phyloP scores from a whole-genome alignment of 768 basidiomycete genomes.

The Russula virescens region DNA sequence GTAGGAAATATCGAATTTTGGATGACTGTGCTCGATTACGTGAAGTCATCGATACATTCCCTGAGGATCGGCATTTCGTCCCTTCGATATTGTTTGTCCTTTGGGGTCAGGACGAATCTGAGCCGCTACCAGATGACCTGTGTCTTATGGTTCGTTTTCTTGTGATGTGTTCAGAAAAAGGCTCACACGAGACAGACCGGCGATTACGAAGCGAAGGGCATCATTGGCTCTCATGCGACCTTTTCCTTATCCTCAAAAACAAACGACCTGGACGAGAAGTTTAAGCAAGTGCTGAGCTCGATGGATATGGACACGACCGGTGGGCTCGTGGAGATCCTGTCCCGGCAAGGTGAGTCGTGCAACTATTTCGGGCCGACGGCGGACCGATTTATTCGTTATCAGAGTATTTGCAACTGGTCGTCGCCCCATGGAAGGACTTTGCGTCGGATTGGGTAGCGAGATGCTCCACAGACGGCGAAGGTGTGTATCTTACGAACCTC shows the following conservation, averaged over 20 bases:
- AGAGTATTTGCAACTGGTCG: constrained; percentile 14
- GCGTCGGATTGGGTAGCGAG: constrained; percentile 20
- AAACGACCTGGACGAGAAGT: constrained; percentile 53
- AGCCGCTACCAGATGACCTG: constrained; percentile 43
- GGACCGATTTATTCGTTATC: neutral
- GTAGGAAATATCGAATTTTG: constrained; percentile 62
- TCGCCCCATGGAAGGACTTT: constrained; percentile 17
- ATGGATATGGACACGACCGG: constrained; percentile 54
- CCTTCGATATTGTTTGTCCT: constrained; percentile 57
- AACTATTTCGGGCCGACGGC: neutral
- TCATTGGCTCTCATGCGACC: constrained; percentile 38
- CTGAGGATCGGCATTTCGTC: constrained; percentile 49
- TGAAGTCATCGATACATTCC: constrained; percentile 52
- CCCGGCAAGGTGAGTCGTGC: constrained; percentile 39
- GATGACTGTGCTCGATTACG: constrained; percentile 70
- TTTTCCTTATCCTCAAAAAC: constrained; percentile 47
- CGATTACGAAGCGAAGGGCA: constrained; percentile 42
- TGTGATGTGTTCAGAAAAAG: neutral
- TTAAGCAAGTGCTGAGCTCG: constrained; percentile 38
- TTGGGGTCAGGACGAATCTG: constrained; percentile 48
- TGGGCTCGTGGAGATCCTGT: constrained; percentile 43
- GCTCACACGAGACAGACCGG: constrained; percentile 36
- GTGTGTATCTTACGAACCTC: constrained; percentile 34
- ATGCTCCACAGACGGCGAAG: constrained; percentile 36
- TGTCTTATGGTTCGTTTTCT: constrained; percentile 48